These are phyloP conservation scores for Zasmidium cellare DNA, from an alignment of 2,329 filamentous ascomycete genomes.

Conservation along the genomic window DNA sequence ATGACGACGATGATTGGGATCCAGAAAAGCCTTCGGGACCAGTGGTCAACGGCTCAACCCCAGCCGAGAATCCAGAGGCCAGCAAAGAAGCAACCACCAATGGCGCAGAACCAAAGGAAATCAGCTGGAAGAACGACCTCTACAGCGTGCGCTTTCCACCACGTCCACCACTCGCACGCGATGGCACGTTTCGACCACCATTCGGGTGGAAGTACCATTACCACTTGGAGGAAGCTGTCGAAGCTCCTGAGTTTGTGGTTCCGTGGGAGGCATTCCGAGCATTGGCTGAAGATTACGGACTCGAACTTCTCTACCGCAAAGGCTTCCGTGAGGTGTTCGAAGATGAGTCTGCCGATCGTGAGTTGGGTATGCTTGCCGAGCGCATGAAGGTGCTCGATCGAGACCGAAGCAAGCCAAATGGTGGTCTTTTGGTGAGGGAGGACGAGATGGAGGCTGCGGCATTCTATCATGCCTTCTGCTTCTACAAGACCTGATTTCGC, in stretches of 20 bases:
- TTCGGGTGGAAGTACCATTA: slow-evolving; percentile 99
- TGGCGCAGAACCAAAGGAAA: background rate
- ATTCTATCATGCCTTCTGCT: slow-evolving; percentile 94
- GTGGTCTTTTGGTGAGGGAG: slow-evolving; percentile 68
- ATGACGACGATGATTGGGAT: slow-evolving; percentile 37
- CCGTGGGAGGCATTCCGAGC: slow-evolving; percentile 98
- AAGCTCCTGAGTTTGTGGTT: slow-evolving; percentile 96
- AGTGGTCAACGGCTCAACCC: background rate
- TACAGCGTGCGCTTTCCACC: slow-evolving; percentile 88
- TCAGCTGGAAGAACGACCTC: slow-evolving; percentile 81
- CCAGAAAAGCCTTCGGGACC: slow-evolving; percentile 49
- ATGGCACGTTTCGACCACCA: slow-evolving; percentile 89
- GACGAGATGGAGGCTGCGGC: slow-evolving; percentile 89
- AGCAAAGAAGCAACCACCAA: background rate
- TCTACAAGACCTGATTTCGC: slow-evolving; percentile 67
- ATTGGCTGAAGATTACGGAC: slow-evolving; percentile 92
- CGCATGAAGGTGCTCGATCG: slow-evolving; percentile 90
- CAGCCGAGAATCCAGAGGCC: background rate
- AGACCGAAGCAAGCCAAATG: slow-evolving; percentile 47
- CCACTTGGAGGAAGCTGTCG: slow-evolving; percentile 92
- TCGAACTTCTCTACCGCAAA: slow-evolving; percentile 92
- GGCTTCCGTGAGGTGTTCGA: slow-evolving; percentile 90
- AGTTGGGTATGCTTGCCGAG: slow-evolving; percentile 81
- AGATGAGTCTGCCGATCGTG: slow-evolving; percentile 80
- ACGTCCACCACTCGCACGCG: slow-evolving; percentile 60